Conservation (phyloP, 1,284 basidiomycete genomes). For the Apiotrichum sp. region DNA sequence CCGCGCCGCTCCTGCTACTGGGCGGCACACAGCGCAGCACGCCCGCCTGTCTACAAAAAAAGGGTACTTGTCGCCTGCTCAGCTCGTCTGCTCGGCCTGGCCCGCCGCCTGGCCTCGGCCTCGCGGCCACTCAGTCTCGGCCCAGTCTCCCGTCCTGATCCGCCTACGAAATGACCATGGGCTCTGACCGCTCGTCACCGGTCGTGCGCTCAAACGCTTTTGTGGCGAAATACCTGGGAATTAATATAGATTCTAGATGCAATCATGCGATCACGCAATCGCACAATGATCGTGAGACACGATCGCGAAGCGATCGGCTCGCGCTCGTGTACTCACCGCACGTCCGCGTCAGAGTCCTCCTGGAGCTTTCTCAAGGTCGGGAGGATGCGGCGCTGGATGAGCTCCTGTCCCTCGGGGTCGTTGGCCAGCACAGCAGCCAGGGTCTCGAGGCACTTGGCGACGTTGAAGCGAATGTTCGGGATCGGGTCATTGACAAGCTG, state of each 20-base stretch:
- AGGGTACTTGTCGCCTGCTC: no score
- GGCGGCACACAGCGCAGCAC: no score
- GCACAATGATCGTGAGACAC: no score
- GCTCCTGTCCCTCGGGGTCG: slow-evolving; percentile 64
- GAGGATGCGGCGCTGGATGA: slow-evolving; percentile 67
- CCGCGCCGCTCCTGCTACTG: no score
- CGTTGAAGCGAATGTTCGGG: slow-evolving; percentile 99
- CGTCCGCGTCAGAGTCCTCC: slow-evolving; percentile 90
- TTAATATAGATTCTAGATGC: not conserved
- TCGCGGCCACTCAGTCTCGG: no score
- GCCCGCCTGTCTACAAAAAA: no score
- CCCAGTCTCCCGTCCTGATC: no score
- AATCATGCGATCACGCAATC: no score
- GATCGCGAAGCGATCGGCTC: no score
- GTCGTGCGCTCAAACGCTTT: slow-evolving; percentile 46
- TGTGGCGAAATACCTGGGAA: slow-evolving; percentile 41
- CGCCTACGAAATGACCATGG: slow-evolving; percentile 26
- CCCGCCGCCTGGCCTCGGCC: no score
- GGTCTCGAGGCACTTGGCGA: slow-evolving; percentile 88
- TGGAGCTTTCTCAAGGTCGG: slow-evolving; percentile 82
- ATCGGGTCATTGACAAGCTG: slow-evolving; percentile 85
- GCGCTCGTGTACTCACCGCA: slow-evolving; percentile 56
- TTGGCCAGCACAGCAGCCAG: slow-evolving; percentile 66
- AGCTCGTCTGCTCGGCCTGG: no score
- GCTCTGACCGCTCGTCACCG: slow-evolving; percentile 33